Percentiles rank a stretch among this genome's conserved stretches.
Conservation (phyloP, 2,329 filamentous ascomycete genomes). For the Ophiostoma fasciatum region DNA sequence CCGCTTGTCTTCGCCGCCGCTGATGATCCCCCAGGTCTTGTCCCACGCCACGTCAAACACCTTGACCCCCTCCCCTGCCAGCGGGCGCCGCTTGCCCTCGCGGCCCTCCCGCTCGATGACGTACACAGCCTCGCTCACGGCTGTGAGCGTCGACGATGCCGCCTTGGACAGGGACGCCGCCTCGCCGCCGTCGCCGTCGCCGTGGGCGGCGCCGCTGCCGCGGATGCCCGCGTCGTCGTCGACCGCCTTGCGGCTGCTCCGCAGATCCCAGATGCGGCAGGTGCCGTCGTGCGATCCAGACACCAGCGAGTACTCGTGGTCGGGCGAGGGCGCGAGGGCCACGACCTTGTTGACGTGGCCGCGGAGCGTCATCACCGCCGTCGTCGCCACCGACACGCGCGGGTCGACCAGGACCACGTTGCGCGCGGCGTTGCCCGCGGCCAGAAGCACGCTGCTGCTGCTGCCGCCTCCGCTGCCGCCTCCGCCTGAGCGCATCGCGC, state of each 20-base stretch:
- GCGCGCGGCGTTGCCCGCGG: conserved; percentile 67
- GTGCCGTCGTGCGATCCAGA: conserved; percentile 88
- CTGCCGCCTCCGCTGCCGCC: conserved; percentile 13
- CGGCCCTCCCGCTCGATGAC: conserved; percentile 55
- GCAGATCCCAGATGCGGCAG: conserved; percentile 85
- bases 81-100: conserved; percentile 45
- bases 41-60: conserved; percentile 86
- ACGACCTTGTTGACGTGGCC: conserved; percentile 68
- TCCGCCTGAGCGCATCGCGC: conserved; percentile 41
- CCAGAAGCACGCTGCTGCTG: conserved; percentile 36
- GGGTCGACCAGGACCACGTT: conserved; percentile 93
- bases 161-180: conserved; percentile 20
- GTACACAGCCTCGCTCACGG: conserved; percentile 59
- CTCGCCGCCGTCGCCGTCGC: conserved; percentile 42
- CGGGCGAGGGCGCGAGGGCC: conserved; percentile 34
- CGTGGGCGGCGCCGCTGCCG: conserved; percentile 16
- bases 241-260: conserved; percentile 47
- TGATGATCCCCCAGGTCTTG: conserved; percentile 72
- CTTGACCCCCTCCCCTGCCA: conserved; percentile 73
- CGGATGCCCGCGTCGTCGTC: conserved; percentile 2
- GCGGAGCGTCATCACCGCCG: conserved; percentile 77
- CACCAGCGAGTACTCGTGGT: conserved; percentile 68
- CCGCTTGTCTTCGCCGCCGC: conserved; percentile 82
- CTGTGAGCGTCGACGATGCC: conserved; percentile 21
- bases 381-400: conserved; percentile 57